Percentiles rank a stretch among this genome's conserved stretches.
phyloP scores from a whole-genome alignment of 1,284 basidiomycete species.

The Vanrija pseudolonga region DNA sequence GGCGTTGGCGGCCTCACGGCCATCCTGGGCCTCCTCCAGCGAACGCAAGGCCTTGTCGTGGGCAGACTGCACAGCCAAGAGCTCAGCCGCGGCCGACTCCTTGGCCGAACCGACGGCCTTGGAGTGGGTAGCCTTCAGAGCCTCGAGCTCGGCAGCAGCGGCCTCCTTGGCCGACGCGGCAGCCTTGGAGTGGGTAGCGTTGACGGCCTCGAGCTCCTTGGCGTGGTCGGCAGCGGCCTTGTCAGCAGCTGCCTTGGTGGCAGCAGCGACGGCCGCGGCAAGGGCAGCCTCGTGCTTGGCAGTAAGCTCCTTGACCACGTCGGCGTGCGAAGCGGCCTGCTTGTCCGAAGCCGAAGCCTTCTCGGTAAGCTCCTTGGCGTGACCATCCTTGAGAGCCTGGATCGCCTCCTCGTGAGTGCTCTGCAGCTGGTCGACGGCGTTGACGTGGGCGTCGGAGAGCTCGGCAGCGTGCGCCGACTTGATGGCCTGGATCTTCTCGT shows the following conservation, averaged over 20 bases:
- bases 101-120: slow-evolving; percentile 9
- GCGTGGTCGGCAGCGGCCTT: background rate
- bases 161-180: slow-evolving; percentile 17
- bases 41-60: background rate
- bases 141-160: slow-evolving; percentile 26
- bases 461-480: slow-evolving; percentile 10
- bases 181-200: slow-evolving; percentile 14
- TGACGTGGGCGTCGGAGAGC: slow-evolving; percentile 15
- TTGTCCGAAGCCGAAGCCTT: background rate
- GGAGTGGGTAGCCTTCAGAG: slow-evolving; percentile 23
- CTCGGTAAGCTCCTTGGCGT: background rate
- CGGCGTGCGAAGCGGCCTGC: slow-evolving; percentile 10
- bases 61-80: background rate
- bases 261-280: background rate
- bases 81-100: background rate
- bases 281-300: slow-evolving; percentile 14
- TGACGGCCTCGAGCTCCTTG: slow-evolving; percentile 5
- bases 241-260: background rate
- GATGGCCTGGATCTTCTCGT: background rate
- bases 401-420: slow-evolving; percentile 10
- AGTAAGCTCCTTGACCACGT: slow-evolving; percentile 21
- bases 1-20: slow-evolving; percentile 3
- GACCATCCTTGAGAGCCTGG: slow-evolving; percentile 1
- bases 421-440: slow-evolving; percentile 20
- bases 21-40: slow-evolving; percentile 1